Conservation (phyloP, 1,284 basidiomycete species). For the Ganoderma multipileum region DNA sequence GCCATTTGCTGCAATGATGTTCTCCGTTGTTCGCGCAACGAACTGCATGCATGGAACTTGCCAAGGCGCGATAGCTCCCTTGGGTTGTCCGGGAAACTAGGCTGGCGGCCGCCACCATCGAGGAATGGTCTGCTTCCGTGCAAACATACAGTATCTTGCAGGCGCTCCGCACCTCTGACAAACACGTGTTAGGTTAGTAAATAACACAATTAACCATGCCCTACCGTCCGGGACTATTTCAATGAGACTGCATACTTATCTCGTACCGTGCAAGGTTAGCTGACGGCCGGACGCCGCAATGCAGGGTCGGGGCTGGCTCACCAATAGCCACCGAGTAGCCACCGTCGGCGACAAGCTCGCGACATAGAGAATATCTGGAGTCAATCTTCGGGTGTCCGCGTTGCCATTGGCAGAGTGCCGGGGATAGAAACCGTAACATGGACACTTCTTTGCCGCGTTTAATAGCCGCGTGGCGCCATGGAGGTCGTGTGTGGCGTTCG, state of each 20-base stretch:
- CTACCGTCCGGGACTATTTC: not conserved
- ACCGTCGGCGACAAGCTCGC: not conserved
- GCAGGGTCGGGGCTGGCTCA: not conserved
- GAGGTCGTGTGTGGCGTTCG: not conserved
- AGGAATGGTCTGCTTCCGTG: constrained; percentile 3
- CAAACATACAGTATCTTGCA: not conserved
- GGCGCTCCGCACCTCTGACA: constrained; percentile 9
- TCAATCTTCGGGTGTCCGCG: not conserved
- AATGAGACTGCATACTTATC: not conserved
- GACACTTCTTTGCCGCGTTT: not conserved
- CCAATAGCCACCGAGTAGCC: not conserved
- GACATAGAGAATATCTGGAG: not conserved
- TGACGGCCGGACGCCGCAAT: constrained; percentile 4
- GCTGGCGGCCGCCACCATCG: constrained; percentile 8
- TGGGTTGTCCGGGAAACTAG: not conserved
- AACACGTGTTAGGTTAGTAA: constrained; percentile 4
- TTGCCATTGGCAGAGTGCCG: not conserved
- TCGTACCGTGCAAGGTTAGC: not conserved
- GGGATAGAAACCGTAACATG: constrained; percentile 6
- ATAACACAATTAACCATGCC: constrained; percentile 9
- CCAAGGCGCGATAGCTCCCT: not conserved
- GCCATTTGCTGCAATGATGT: constrained; percentile 1
- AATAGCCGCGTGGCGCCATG: constrained; percentile 3
- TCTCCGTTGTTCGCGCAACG: not conserved
- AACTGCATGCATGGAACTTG: not conserved